These are phyloP conservation scores for Prunus dulcis DNA, from an alignment of 306 rosid genomes.

Conservation along the genomic window DNA sequence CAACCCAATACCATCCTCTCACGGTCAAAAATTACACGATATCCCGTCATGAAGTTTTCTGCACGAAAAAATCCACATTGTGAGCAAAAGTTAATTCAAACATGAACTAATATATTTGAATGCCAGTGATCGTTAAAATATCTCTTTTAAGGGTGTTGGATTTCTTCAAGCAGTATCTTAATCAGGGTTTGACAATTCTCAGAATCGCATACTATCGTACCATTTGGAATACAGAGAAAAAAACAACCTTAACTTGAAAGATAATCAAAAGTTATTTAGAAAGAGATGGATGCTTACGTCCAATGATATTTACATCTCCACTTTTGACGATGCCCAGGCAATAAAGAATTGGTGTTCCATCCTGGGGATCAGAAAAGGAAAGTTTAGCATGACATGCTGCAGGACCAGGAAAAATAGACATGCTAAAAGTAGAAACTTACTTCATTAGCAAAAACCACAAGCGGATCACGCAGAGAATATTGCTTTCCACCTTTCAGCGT, in stretches of 20 bases:
- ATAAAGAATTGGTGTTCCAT: neutral
- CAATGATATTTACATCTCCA: slow-evolving; percentile 58
- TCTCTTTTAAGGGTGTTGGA: too few relatives aligned
- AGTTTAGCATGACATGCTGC: slow-evolving; percentile 5
- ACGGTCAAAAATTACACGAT: slow-evolving; percentile 71
- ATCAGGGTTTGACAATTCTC: neutral
- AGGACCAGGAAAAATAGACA: slow-evolving; percentile 4
- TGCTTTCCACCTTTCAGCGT: slow-evolving; percentile 75
- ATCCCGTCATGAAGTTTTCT: slow-evolving; percentile 98
- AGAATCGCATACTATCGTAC: too few relatives aligned
- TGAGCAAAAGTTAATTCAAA: neutral
- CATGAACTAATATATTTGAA: neutral
- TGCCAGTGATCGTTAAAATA: neutral
- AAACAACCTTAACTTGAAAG: neutral
- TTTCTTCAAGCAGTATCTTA: neutral
- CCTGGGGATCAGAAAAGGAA: slow-evolving; percentile 43
- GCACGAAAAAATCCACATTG: slow-evolving; percentile 34
- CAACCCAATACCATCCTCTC: slow-evolving; percentile 70
- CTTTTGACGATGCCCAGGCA: slow-evolving; percentile 67
- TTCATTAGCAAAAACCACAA: neutral
- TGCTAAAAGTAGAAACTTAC: slow-evolving; percentile 30
- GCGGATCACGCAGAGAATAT: slow-evolving; percentile 37
- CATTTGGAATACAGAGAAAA: too few relatives aligned
- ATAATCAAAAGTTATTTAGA: neutral
- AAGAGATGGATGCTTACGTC: slow-evolving; percentile 70